These are phyloP conservation scores for Coffea eugenioides DNA, from an alignment of 257 asterid species.

Conservation along the genomic window DNA sequence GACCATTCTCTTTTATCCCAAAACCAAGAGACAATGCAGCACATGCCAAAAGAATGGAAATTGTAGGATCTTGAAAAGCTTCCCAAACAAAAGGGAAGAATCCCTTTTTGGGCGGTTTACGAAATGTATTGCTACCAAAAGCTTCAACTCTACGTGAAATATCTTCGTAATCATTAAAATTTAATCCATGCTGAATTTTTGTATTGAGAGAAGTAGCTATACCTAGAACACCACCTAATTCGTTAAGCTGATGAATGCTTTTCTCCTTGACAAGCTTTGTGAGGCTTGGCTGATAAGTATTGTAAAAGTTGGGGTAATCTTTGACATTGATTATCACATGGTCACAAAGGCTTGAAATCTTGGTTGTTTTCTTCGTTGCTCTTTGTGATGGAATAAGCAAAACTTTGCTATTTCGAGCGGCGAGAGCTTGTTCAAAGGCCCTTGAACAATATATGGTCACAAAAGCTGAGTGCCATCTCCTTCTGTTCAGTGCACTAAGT, in stretches of 20 bases:
- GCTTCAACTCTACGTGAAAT: slow-evolving; percentile 24
- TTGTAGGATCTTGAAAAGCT: slow-evolving; percentile 34
- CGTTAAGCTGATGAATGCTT: slow-evolving; percentile 18
- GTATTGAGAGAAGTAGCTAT: slow-evolving; percentile 28
- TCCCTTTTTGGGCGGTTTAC: slow-evolving; percentile 21
- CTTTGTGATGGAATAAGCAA: slow-evolving; percentile 3
- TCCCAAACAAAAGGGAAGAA: slow-evolving; percentile 31
- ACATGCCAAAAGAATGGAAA: slow-evolving; percentile 31
- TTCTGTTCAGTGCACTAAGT: slow-evolving; percentile 9
- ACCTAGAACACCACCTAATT: slow-evolving; percentile 34
- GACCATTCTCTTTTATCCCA: slow-evolving; percentile 26
- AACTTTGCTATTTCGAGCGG: neutral
- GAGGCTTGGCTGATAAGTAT: slow-evolving; percentile 21
- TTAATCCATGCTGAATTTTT: slow-evolving; percentile 26
- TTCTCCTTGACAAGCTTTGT: slow-evolving; percentile 37
- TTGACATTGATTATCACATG: neutral
- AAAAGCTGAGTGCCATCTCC: slow-evolving; percentile 32
- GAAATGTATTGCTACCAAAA: slow-evolving; percentile 38
- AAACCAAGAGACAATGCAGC: slow-evolving; percentile 41
- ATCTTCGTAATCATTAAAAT: slow-evolving; percentile 22
- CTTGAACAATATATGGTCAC: slow-evolving; percentile 28
- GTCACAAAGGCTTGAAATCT: too few species aligned
- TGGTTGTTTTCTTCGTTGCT: neutral
- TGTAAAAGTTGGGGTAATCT: slow-evolving; percentile 9
- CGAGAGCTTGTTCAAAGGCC: slow-evolving; percentile 22